These are phyloP conservation scores for Colletotrichum liriopes DNA, from an alignment of 2,329 filamentous ascomycete species.

Conservation along the genomic window DNA sequence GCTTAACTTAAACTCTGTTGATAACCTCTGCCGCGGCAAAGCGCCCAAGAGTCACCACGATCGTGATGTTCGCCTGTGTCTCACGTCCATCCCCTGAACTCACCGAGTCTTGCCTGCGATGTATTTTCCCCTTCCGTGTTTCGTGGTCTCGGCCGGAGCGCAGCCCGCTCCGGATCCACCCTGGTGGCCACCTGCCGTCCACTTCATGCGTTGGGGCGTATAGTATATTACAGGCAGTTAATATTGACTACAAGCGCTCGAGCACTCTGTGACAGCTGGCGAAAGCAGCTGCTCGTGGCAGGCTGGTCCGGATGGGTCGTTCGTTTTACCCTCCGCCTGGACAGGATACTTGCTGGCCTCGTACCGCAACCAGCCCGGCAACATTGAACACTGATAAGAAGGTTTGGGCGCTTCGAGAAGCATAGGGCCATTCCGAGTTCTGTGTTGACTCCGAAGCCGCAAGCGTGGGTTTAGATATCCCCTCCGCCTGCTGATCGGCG, in stretches of 20 bases:
- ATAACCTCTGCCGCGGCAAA: slow-evolving; percentile 24
- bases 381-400: neutral
- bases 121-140: neutral
- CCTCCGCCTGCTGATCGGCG: neutral
- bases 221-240: slow-evolving; percentile 6
- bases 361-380: neutral
- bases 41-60: neutral
- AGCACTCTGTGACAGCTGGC: neutral
- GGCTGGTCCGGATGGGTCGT: neutral
- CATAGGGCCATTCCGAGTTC: neutral
- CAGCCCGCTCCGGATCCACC: slow-evolving; percentile 27
- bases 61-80: neutral
- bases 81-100: neutral
- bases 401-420: neutral
- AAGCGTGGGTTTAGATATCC: neutral
- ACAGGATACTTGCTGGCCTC: neutral
- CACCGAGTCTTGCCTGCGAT: neutral
- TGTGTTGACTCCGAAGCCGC: no score
- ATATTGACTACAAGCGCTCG: slow-evolving; percentile 8
- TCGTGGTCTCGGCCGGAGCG: slow-evolving; percentile 21
- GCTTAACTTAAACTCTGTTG: slow-evolving; percentile 1
- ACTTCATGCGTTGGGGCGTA: slow-evolving; percentile 25
- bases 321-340: neutral
- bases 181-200: slow-evolving; percentile 8
- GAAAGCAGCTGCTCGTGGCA: neutral